These are phyloP conservation scores for Madurella mycetomatis DNA, from an alignment of 2,329 filamentous ascomycete genomes.

Conservation along the genomic window DNA sequence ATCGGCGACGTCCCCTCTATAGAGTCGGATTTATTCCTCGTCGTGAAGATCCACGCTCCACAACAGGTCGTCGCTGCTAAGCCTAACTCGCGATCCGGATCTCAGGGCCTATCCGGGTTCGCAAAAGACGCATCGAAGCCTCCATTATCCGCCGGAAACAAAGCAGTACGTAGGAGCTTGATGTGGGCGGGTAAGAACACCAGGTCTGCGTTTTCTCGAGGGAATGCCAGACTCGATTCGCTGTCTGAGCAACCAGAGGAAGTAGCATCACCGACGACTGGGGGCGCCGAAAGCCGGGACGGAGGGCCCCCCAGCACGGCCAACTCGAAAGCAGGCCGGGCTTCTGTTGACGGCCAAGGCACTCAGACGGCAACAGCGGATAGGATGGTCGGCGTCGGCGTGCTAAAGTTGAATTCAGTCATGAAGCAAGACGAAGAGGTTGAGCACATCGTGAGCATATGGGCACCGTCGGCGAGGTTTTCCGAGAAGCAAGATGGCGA, in stretches of 20 bases:
- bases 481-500: slow-evolving; percentile 57
- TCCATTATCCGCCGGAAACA: slow-evolving; percentile 45
- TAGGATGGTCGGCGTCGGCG: slow-evolving; percentile 70
- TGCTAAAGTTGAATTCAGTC: slow-evolving; percentile 69
- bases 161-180: slow-evolving; percentile 56
- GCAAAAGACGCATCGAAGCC: slow-evolving; percentile 46
- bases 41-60: slow-evolving; percentile 69
- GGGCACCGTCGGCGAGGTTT: slow-evolving; percentile 58
- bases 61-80: slow-evolving; percentile 47
- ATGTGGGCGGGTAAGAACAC: slow-evolving; percentile 65
- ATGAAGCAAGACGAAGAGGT: slow-evolving; percentile 67
- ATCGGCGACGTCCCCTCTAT: slow-evolving; percentile 57
- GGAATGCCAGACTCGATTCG: slow-evolving; percentile 49
- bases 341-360: slow-evolving; percentile 32
- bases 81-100: slow-evolving; percentile 50
- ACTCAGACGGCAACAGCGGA: slow-evolving; percentile 53
- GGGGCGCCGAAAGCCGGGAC: slow-evolving; percentile 41
- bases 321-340: slow-evolving; percentile 43
- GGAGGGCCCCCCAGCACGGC: slow-evolving; percentile 52
- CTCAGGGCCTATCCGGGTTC: slow-evolving; percentile 32
- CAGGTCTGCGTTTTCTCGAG: slow-evolving; percentile 51
- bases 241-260: slow-evolving; percentile 51
- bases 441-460: slow-evolving; percentile 73
- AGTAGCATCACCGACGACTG: slow-evolving; percentile 31
- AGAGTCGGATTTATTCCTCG: slow-evolving; percentile 72